Conservation (phyloP, 2,329 filamentous ascomycete species). For the Aureobasidium sp. region DNA sequence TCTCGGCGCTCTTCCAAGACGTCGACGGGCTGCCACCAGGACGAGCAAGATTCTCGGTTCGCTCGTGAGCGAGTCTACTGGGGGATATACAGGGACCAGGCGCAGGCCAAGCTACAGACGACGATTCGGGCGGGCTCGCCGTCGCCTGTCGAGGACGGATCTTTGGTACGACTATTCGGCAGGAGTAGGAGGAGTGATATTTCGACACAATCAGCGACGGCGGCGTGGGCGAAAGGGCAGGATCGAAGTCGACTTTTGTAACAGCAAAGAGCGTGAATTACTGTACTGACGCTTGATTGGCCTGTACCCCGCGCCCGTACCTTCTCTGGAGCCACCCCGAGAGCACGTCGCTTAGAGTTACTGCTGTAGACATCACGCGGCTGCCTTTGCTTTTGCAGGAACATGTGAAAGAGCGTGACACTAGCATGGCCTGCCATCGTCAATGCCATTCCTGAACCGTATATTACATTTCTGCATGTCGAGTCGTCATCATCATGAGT, state of each 20-base stretch:
- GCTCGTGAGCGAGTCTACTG: conserved; percentile 9
- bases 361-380: conserved; percentile 7
- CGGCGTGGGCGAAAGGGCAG: neutral
- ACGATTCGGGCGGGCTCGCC: conserved; percentile 8
- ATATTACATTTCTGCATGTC: conserved; percentile 10
- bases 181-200: neutral
- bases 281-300: conserved; percentile 7
- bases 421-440: neutral
- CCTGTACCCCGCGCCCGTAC: neutral
- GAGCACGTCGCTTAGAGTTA: neutral
- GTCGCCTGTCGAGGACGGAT: conserved; percentile 7
- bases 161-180: neutral
- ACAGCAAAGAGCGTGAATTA: conserved; percentile 2
- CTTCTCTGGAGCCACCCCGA: conserved; percentile 1
- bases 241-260: conserved; percentile 4
- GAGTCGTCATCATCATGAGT: neutral
- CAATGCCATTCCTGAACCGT: neutral
- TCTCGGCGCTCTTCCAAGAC: neutral
- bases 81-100: neutral
- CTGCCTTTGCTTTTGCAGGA: neutral
- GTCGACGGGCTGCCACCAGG: neutral
- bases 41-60: neutral
- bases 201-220: conserved; percentile 2
- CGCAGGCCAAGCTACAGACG: neutral
- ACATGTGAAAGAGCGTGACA: conserved; percentile 1